Conservation (phyloP, 345 rosid species). For the Salix exigua region DNA sequence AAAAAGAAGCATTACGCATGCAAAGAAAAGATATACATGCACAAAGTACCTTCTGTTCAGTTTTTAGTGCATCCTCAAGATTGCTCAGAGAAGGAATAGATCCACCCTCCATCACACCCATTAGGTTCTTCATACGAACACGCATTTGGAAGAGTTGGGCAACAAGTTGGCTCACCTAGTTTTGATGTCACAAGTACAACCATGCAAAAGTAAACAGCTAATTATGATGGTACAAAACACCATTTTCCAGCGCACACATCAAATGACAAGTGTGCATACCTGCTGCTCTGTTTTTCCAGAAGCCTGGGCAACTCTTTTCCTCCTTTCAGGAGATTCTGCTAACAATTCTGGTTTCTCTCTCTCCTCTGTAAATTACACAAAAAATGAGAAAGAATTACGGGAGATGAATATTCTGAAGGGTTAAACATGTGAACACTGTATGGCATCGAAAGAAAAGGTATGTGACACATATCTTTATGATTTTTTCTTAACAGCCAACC, state of each 20-base stretch:
- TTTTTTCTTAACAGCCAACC: not conserved
- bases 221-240: not conserved
- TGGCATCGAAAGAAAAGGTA: not conserved
- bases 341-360: conserved; percentile 89
- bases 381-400: conserved; percentile 7
- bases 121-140: conserved; percentile 87
- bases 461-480: not conserved
- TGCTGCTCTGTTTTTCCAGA: conserved; percentile 90
- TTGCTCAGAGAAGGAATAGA: conserved; percentile 85
- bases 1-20: not conserved
- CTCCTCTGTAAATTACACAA: conserved; percentile 57
- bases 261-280: conserved; percentile 32
- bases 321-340: conserved; percentile 77
- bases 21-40: not conserved
- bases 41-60: conserved; percentile 65
- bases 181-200: conserved; percentile 15
- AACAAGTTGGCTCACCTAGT: conserved; percentile 86
- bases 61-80: conserved; percentile 80
- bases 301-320: conserved; percentile 78
- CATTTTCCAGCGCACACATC: not conserved
- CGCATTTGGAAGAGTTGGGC: conserved; percentile 98
- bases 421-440: not conserved
- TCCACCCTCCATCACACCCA: conserved; percentile 93
- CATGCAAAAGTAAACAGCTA: conserved; percentile 2
- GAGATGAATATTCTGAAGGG: not conserved